These are phyloP conservation scores for Hypholoma fasciculare DNA, from an alignment of 768 basidiomycete species.

Conservation along the genomic window DNA sequence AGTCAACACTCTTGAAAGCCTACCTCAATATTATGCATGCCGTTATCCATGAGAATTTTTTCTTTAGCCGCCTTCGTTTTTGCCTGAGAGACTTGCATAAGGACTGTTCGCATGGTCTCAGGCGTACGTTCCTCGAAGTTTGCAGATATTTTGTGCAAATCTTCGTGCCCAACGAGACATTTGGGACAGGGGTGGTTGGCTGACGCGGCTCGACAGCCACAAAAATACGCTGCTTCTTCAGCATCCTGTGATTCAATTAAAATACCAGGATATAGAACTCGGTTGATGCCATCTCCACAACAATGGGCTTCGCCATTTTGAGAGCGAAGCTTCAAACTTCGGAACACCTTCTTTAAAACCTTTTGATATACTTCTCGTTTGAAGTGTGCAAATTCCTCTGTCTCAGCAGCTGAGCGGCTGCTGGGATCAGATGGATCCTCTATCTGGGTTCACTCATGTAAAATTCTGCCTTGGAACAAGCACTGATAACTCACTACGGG, in stretches of 20 bases:
- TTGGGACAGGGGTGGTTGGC: constrained; percentile 29
- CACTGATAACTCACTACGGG: constrained; percentile 16
- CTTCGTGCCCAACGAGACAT: constrained; percentile 22
- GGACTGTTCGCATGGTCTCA: constrained; percentile 17
- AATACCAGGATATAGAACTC: constrained; percentile 27
- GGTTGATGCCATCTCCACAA: constrained; percentile 19
- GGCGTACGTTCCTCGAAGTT: constrained; percentile 16
- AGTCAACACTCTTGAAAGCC: background rate
- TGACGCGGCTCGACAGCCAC: constrained; percentile 19
- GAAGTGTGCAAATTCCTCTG: constrained; percentile 22
- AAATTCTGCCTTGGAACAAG: background rate
- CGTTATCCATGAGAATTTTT: constrained; percentile 18
- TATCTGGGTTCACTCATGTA: constrained; percentile 14
- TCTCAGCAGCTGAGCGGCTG: constrained; percentile 17
- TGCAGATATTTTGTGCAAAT: constrained; percentile 18
- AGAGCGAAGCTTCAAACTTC: constrained; percentile 15
- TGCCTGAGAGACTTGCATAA: constrained; percentile 9
- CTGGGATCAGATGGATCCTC: constrained; percentile 24
- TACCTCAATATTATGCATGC: constrained; percentile 22
- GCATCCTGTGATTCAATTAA: constrained; percentile 27
- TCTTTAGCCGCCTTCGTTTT: constrained; percentile 13
- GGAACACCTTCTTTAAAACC: constrained; percentile 21
- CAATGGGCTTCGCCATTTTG: constrained; percentile 20
- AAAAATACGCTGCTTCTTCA: constrained; percentile 27
- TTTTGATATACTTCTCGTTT: constrained; percentile 29